Conservation (phyloP, 768 basidiomycete genomes). For the Rhodosporidiobolus odoratus region DNA sequence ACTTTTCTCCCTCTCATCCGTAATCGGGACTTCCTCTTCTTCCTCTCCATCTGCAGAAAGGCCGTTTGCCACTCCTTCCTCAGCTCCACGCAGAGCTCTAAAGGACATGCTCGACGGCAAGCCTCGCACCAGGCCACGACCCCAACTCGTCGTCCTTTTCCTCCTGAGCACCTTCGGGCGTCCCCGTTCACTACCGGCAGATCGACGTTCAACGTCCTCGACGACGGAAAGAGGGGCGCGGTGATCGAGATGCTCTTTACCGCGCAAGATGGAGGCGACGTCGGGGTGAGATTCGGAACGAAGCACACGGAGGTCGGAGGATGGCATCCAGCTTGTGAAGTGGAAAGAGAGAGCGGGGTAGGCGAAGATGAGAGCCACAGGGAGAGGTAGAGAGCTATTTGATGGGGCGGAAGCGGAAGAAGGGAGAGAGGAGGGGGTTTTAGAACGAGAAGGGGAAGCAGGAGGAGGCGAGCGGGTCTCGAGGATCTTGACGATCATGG, state of each 20-base stretch:
- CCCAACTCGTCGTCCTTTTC: slow-evolving; percentile 52
- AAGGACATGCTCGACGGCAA: slow-evolving; percentile 34
- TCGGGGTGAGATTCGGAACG: slow-evolving; percentile 81
- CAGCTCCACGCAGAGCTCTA: slow-evolving; percentile 7
- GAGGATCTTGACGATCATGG: slow-evolving; percentile 76
- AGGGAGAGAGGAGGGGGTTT: neutral
- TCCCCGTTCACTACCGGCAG: slow-evolving; percentile 7
- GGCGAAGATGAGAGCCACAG: slow-evolving; percentile 75
- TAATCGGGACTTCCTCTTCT: slow-evolving; percentile 40
- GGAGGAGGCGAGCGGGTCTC: slow-evolving; percentile 55
- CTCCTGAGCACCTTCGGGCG: slow-evolving; percentile 27
- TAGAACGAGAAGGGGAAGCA: neutral
- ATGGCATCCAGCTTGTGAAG: slow-evolving; percentile 93
- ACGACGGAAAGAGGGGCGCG: slow-evolving; percentile 89
- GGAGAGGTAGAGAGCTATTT: slow-evolving; percentile 57
- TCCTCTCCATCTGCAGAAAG: slow-evolving; percentile 54
- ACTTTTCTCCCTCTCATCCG: slow-evolving; percentile 53
- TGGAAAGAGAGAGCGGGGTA: slow-evolving; percentile 96
- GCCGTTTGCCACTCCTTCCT: neutral
- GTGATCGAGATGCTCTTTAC: slow-evolving; percentile 82
- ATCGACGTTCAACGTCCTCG: slow-evolving; percentile 52
- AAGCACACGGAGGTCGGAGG: slow-evolving; percentile 64
- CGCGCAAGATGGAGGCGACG: slow-evolving; percentile 66
- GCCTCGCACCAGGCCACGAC: slow-evolving; percentile 6
- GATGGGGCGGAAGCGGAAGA: neutral